Evolutionary conservation across 73 alveolate genomes (phyloP).

Genomic region (Blepharisma stoltei): DNA sequence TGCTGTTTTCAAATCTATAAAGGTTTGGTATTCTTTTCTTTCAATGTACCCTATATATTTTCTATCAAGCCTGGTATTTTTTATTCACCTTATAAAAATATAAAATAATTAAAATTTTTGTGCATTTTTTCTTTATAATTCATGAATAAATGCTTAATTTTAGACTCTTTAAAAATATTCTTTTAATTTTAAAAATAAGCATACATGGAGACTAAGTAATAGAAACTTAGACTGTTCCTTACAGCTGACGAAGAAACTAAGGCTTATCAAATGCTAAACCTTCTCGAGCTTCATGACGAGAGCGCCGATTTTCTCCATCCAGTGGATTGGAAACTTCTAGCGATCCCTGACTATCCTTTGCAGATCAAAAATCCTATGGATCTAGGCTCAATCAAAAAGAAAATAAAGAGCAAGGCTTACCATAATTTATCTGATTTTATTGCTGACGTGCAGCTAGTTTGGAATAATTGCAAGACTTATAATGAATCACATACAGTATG

Average conservation of each 20-base stretch:
- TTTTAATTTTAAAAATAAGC: too few species aligned
- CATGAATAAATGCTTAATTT: too few species aligned
- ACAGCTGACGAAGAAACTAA: not conserved
- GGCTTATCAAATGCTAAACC: conserved; percentile 2
- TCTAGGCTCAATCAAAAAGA: conserved; percentile 52
- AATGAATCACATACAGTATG: conserved; percentile 50
- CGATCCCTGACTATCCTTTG: conserved; percentile 71
- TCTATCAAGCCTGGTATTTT: too few species aligned
- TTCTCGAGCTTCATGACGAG: conserved; percentile 46
- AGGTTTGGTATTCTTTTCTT: too few species aligned
- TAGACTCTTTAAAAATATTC: too few species aligned
- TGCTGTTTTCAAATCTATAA: too few species aligned
- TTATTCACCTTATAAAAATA: too few species aligned
- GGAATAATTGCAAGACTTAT: conserved; percentile 92
- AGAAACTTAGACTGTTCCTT: too few species aligned
- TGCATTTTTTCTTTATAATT: too few species aligned
- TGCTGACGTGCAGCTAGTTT: conserved; percentile 74
- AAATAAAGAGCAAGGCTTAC: conserved; percentile 58
- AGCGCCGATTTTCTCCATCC: conserved; percentile 74
- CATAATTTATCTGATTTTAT: conserved; percentile 64
- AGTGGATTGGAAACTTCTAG: conserved; percentile 65
- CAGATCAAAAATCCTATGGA: conserved; percentile 84
- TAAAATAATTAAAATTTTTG: too few species aligned
- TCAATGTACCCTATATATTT: too few species aligned
- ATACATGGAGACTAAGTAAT: too few species aligned